Conservation (phyloP, 2,329 filamentous ascomycete genomes). For the Zasmidium angulare region DNA sequence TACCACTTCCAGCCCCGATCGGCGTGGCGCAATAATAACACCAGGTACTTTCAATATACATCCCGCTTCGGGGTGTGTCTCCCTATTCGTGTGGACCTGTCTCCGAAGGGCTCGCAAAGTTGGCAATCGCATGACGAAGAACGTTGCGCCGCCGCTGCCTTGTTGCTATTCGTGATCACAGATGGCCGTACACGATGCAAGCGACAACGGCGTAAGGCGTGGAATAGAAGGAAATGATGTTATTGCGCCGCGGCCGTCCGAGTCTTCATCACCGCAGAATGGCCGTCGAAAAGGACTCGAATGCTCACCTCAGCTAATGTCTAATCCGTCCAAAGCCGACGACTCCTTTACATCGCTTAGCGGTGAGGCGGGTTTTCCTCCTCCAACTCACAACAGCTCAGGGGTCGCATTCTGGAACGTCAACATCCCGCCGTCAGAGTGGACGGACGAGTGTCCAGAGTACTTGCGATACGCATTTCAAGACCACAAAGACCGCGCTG, state of each 20-base stretch:
- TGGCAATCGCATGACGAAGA: not conserved
- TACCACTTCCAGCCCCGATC: not conserved
- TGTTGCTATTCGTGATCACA: not conserved
- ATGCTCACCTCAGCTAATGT: not conserved
- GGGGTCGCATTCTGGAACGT: conserved; percentile 72
- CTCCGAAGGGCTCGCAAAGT: conserved; percentile 3
- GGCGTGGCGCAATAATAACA: conserved; percentile 2
- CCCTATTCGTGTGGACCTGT: conserved; percentile 3
- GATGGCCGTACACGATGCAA: not conserved
- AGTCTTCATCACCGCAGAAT: not conserved
- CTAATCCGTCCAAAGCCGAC: not conserved
- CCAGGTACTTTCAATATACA: not conserved
- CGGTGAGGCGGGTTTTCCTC: not conserved
- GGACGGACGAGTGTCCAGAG: conserved; percentile 67
- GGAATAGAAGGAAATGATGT: not conserved
- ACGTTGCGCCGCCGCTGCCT: not conserved
- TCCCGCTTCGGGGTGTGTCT: not conserved
- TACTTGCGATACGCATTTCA: conserved; percentile 60
- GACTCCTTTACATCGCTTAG: not conserved
- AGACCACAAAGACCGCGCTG: conserved; percentile 65
- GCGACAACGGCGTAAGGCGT: not conserved
- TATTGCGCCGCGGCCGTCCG: not conserved
- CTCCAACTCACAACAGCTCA: not conserved
- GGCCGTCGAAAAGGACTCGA: not conserved
- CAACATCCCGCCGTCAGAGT: conserved; percentile 66